Percentiles rank a stretch among this genome's conserved stretches.
phyloP scores from a whole-genome alignment of 2,329 filamentous ascomycete genomes.

The Fusarium sulawesiense region DNA sequence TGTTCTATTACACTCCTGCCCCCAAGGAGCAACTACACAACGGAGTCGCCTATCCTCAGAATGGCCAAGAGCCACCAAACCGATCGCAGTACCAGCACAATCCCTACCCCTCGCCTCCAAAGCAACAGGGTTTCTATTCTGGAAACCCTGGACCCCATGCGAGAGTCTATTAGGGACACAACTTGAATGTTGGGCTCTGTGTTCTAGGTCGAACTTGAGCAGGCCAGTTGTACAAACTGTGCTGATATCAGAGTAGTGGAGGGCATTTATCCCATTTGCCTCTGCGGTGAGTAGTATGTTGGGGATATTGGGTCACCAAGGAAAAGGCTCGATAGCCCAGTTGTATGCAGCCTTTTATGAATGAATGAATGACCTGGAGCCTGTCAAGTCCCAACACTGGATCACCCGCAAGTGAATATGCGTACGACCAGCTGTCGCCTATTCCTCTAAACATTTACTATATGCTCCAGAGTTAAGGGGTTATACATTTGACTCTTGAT shows the following conservation, averaged over 20 bases:
- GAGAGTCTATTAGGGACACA: background rate
- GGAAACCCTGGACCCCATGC: background rate
- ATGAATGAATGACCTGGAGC: background rate
- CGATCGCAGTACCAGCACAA: background rate
- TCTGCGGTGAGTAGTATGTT: background rate
- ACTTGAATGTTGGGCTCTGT: background rate
- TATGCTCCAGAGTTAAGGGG: background rate
- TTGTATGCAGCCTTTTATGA: background rate
- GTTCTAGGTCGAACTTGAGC: background rate
- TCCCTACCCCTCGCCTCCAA: background rate
- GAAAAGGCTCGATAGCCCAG: background rate
- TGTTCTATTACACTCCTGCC: background rate
- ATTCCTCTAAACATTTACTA: background rate
- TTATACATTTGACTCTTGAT: background rate
- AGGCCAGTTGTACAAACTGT: background rate
- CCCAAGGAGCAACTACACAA: background rate
- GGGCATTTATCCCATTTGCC: background rate
- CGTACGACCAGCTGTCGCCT: background rate
- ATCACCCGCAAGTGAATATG: background rate
- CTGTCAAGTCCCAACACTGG: background rate
- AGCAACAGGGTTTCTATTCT: background rate
- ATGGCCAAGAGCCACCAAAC: background rate
- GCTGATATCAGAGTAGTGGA: background rate
- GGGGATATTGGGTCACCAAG: background rate
- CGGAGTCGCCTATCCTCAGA: background rate